Conservation (phyloP, 1,284 basidiomycete genomes). For the Ceratobasidium sp. region DNA sequence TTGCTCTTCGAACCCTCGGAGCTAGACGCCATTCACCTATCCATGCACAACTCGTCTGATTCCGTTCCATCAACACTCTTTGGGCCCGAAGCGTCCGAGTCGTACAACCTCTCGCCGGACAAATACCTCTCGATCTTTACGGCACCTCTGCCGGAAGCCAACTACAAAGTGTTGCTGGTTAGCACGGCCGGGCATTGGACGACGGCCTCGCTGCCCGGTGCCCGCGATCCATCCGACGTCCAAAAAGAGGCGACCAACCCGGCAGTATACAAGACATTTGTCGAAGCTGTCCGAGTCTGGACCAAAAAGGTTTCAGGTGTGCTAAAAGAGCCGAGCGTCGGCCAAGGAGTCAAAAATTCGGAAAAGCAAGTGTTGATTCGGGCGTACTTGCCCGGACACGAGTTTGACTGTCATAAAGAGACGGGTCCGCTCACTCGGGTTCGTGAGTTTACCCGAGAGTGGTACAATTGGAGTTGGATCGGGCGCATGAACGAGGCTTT, state of each 20-base stretch:
- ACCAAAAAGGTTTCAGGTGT: conserved; percentile 58
- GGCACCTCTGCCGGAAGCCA: conserved; percentile 55
- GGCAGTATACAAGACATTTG: conserved; percentile 62
- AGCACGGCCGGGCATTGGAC: conserved; percentile 75
- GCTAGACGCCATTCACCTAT: conserved; percentile 57
- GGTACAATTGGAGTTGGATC: conserved; percentile 71
- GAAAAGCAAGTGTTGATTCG: conserved; percentile 61
- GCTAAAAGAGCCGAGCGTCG: conserved; percentile 45
- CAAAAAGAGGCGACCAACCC: conserved; percentile 57
- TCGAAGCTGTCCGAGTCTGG: conserved; percentile 62
- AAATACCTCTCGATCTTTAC: conserved; percentile 63
- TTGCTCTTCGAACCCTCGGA: conserved; percentile 61
- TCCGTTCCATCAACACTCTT: conserved; percentile 53
- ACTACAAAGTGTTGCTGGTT: conserved; percentile 65
- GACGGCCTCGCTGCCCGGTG: conserved; percentile 60
- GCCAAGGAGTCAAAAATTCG: conserved; percentile 25
- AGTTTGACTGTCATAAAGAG: conserved; percentile 61
- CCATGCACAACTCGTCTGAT: conserved; percentile 42
- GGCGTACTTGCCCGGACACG: conserved; percentile 69
- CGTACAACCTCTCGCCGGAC: conserved; percentile 60
- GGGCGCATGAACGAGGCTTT: conserved; percentile 62
- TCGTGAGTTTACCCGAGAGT: conserved; percentile 55
- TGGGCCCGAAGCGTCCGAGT: conserved; percentile 55
- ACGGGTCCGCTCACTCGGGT: conserved; percentile 48
- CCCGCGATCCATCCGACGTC: conserved; percentile 52